Conservation (phyloP, 2,329 filamentous ascomycete species). For the Neonectria sp. region DNA sequence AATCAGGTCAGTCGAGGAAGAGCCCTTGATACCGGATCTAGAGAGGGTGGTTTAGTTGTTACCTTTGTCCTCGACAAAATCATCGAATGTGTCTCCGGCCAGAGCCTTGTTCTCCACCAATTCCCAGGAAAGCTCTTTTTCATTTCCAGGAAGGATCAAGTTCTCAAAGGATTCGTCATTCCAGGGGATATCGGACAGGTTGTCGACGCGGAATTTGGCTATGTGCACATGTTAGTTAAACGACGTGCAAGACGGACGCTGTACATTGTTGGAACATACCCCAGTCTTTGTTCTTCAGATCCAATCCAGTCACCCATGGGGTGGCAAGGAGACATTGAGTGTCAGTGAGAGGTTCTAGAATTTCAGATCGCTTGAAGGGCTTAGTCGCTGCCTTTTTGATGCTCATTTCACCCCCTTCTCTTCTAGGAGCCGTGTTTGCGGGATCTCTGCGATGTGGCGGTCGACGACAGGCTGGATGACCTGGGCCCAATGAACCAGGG, state of each 20-base stretch:
- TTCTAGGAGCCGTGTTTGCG: background rate
- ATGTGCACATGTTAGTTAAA: background rate
- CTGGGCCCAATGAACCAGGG: too few relatives aligned
- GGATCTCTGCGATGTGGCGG: background rate
- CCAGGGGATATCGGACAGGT: slow-evolving; percentile 1
- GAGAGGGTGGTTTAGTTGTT: too few relatives aligned
- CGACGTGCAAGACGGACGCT: background rate
- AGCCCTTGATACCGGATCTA: too few relatives aligned
- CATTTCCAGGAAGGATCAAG: slow-evolving; percentile 8
- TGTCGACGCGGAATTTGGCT: slow-evolving; percentile 9
- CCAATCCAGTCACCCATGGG: slow-evolving; percentile 17
- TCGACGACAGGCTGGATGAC: too few relatives aligned
- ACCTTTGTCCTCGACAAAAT: slow-evolving; percentile 24
- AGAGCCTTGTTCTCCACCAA: slow-evolving; percentile 17
- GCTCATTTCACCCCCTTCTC: slow-evolving; percentile 4
- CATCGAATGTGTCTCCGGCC: slow-evolving; percentile 15
- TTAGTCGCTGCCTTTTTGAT: background rate
- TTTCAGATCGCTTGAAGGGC: background rate
- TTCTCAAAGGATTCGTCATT: slow-evolving; percentile 18
- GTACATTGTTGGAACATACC: background rate
- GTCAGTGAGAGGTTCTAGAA: slow-evolving; percentile 8
- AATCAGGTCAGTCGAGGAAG: background rate
- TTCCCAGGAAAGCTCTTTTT: slow-evolving; percentile 17
- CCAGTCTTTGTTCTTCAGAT: slow-evolving; percentile 22
- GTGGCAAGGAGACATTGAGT: slow-evolving; percentile 15